Evolutionary conservation across 2,329 filamentous ascomycete species (phyloP).

Genomic region (Metarhizium album): DNA sequence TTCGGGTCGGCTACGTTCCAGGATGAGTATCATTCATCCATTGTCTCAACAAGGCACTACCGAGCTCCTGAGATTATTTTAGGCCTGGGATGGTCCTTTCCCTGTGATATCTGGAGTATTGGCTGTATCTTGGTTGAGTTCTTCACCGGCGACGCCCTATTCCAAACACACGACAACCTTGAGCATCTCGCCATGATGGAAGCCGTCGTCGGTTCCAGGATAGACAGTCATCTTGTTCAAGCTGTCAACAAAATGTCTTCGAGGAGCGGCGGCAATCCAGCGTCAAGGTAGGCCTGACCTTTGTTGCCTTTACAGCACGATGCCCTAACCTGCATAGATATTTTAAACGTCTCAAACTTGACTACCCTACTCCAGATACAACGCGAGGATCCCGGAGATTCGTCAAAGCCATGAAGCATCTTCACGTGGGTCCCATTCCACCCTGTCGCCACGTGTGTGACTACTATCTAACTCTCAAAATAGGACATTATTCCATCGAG

Average conservation of each 20-base stretch:
- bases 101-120: slow-evolving; percentile 66
- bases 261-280: slow-evolving; percentile 46
- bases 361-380: slow-evolving; percentile 54
- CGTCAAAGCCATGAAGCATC: slow-evolving; percentile 61
- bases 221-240: slow-evolving; percentile 47
- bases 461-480: not conserved
- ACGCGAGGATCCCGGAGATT: slow-evolving; percentile 54
- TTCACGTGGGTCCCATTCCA: slow-evolving; percentile 38
- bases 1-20: slow-evolving; percentile 65
- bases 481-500: slow-evolving; percentile 43
- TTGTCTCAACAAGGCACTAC: slow-evolving; percentile 61
- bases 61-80: slow-evolving; percentile 61
- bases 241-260: slow-evolving; percentile 39
- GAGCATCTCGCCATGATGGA: slow-evolving; percentile 72
- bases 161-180: slow-evolving; percentile 63
- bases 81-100: slow-evolving; percentile 59
- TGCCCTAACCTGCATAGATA: slow-evolving; percentile 34
- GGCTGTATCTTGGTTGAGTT: slow-evolving; percentile 64
- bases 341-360: slow-evolving; percentile 54
- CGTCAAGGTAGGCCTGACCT: slow-evolving; percentile 44
- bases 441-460: not conserved
- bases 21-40: slow-evolving; percentile 62
- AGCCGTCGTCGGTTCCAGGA: slow-evolving; percentile 48
- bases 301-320: not conserved
- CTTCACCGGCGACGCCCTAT: slow-evolving; percentile 59